Evolutionary conservation across 208 protist genomes (phyloP).

Genomic region (Endotrypanum monterogeii): DNA sequence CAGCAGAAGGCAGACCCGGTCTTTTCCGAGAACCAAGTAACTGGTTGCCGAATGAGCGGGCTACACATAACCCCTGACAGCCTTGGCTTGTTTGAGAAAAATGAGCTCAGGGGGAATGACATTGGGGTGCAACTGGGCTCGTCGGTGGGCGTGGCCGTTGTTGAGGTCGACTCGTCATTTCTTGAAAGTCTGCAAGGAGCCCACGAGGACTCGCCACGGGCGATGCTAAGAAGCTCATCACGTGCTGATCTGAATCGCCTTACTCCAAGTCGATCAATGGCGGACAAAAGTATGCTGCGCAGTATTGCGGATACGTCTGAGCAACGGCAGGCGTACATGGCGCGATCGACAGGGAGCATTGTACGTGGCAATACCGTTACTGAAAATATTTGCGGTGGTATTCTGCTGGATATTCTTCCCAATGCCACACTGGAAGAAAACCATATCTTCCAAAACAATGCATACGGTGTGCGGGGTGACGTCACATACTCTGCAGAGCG

Average conservation of each 20-base stretch:
- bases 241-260: slow-evolving; percentile 4
- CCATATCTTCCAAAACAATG: slow-evolving; percentile 64
- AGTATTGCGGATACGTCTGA: slow-evolving; percentile 23
- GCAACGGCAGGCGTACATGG: slow-evolving; percentile 25
- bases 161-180: slow-evolving; percentile 60
- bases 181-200: slow-evolving; percentile 4
- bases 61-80: slow-evolving; percentile 60
- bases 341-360: slow-evolving; percentile 29
- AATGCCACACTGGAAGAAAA: slow-evolving; percentile 71
- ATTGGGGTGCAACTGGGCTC: slow-evolving; percentile 81
- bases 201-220: neutral
- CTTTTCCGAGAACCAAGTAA: slow-evolving; percentile 59
- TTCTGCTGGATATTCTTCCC: slow-evolving; percentile 54
- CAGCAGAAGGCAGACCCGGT: slow-evolving; percentile 60
- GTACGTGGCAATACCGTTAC: slow-evolving; percentile 61
- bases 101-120: slow-evolving; percentile 71
- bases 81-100: slow-evolving; percentile 48
- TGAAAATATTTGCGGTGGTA: slow-evolving; percentile 61
- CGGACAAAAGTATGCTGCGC: slow-evolving; percentile 31
- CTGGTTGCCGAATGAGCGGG: slow-evolving; percentile 50
- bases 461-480: slow-evolving; percentile 73
- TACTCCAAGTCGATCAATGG: slow-evolving; percentile 6
- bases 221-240: neutral
- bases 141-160: slow-evolving; percentile 34
- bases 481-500: slow-evolving; percentile 40